Conservation (phyloP, 768 basidiomycete species). For the Lanmaoa pseudosensibilis region DNA sequence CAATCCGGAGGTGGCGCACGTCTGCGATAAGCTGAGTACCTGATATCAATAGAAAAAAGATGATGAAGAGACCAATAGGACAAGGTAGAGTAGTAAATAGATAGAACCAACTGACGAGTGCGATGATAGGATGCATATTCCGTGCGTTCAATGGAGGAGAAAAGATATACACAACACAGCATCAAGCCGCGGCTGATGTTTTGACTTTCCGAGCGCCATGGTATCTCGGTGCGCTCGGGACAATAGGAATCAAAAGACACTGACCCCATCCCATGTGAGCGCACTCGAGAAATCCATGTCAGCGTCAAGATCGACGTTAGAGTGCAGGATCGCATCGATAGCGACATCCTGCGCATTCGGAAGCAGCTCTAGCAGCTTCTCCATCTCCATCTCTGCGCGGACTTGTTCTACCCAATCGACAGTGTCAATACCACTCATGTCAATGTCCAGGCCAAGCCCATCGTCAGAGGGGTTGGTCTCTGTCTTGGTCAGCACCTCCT, state of each 20-base stretch:
- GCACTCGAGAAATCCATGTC: constrained; percentile 31
- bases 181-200: constrained; percentile 11
- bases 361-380: constrained; percentile 57
- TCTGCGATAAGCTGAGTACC: not conserved
- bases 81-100: constrained; percentile 30
- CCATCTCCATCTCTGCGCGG: constrained; percentile 54
- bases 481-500: constrained; percentile 26
- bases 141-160: constrained; percentile 19
- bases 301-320: constrained; percentile 19
- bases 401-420: constrained; percentile 31
- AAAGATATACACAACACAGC: constrained; percentile 8
- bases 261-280: constrained; percentile 31
- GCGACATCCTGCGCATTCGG: constrained; percentile 36
- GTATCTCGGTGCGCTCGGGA: constrained; percentile 1
- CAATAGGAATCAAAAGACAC: constrained; percentile 23
- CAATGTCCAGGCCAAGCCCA: constrained; percentile 22
- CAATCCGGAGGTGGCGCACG: not conserved
- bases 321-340: constrained; percentile 22
- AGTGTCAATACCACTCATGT: constrained; percentile 17
- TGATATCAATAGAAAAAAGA: constrained; percentile 9
- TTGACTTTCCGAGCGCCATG: constrained; percentile 15
- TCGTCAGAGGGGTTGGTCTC: constrained; percentile 5
- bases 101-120: constrained; percentile 18
- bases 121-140: constrained; percentile 19
- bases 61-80: constrained; percentile 22